Conservation (phyloP, 2,329 filamentous ascomycete genomes). For the Penicillium sp. region DNA sequence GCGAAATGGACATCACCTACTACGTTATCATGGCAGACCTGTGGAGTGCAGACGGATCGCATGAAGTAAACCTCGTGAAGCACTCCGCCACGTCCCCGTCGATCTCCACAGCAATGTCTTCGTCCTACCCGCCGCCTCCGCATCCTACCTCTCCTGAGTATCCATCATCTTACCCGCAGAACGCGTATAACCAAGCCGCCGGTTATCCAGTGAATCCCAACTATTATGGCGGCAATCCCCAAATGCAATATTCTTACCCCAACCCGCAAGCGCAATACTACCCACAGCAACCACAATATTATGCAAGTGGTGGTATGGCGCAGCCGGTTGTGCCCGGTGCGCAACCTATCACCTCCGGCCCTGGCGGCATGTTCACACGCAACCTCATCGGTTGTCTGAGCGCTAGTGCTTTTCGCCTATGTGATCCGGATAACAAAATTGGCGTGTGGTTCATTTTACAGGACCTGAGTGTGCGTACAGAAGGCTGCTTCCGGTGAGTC, state of each 20-base stretch:
- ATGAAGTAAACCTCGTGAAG: conserved; percentile 71
- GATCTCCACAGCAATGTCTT: conserved; percentile 79
- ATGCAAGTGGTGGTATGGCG: conserved; percentile 37
- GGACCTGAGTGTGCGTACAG: conserved; percentile 91
- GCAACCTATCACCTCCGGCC: conserved; percentile 48
- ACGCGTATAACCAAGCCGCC: conserved; percentile 47
- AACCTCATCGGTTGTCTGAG: conserved; percentile 93
- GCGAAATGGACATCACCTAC: conserved; percentile 71
- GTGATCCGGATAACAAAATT: conserved; percentile 76
- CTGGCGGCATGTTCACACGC: conserved; percentile 86
- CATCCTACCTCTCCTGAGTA: conserved; percentile 43
- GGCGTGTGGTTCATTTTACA: conserved; percentile 98
- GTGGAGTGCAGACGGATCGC: conserved; percentile 64
- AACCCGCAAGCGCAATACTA: conserved; percentile 39
- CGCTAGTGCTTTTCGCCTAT: conserved; percentile 84
- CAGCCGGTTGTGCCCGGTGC: conserved; percentile 42
- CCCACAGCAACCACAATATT: conserved; percentile 30
- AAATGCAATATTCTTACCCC: conserved; percentile 42
- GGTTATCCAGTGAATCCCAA: conserved; percentile 39
- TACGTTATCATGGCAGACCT: conserved; percentile 73
- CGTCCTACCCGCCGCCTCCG: conserved; percentile 69
- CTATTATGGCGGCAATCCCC: conserved; percentile 41
- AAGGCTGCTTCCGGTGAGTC: conserved; percentile 81
- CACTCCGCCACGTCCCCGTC: conserved; percentile 71
- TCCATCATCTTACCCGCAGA: conserved; percentile 40